Evolutionary conservation across 805 yeast species (phyloP).

Genomic region (Yamadazyma laniorum): DNA sequence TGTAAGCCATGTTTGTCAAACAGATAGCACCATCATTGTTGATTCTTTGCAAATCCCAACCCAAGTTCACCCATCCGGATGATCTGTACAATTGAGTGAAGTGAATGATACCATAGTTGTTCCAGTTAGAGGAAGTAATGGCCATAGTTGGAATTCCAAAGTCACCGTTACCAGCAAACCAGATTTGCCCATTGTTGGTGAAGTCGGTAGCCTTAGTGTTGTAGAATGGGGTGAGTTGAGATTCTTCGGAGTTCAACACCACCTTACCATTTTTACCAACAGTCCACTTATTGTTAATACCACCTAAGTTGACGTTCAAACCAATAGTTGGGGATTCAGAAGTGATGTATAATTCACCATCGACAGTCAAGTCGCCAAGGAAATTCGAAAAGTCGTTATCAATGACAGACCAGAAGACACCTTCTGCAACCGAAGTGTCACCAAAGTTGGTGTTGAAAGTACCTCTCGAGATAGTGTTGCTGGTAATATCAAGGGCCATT

Average conservation of each 20-base stretch:
- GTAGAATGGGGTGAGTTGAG: constrained; percentile 22
- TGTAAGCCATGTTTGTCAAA: constrained; percentile 20
- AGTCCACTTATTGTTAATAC: constrained; percentile 13
- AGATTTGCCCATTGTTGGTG: constrained; percentile 25
- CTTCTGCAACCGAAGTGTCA: constrained; percentile 20
- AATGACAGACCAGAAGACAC: constrained; percentile 28
- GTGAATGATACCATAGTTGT: constrained; percentile 21
- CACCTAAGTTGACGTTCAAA: constrained; percentile 18
- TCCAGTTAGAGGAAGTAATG: constrained; percentile 17
- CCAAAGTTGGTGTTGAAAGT: constrained; percentile 18
- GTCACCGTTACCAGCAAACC: constrained; percentile 23
- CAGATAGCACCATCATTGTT: constrained; percentile 25
- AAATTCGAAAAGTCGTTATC: constrained; percentile 22
- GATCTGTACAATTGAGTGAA: constrained; percentile 22
- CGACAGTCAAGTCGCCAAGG: constrained; percentile 21
- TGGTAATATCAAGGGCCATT: constrained; percentile 14
- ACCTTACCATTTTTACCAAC: constrained; percentile 20
- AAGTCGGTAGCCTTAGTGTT: constrained; percentile 19
- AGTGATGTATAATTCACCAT: constrained; percentile 26
- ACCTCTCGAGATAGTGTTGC: constrained; percentile 17
- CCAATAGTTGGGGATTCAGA: constrained; percentile 18
- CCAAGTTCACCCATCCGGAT: constrained; percentile 18
- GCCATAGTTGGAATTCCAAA: constrained; percentile 18
- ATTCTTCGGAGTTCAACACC: constrained; percentile 23
- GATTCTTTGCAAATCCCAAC: constrained; percentile 18